Evolutionary conservation across 352 stramenopile species (phyloP).

Genomic region (Phytophthora hibernalis): DNA sequence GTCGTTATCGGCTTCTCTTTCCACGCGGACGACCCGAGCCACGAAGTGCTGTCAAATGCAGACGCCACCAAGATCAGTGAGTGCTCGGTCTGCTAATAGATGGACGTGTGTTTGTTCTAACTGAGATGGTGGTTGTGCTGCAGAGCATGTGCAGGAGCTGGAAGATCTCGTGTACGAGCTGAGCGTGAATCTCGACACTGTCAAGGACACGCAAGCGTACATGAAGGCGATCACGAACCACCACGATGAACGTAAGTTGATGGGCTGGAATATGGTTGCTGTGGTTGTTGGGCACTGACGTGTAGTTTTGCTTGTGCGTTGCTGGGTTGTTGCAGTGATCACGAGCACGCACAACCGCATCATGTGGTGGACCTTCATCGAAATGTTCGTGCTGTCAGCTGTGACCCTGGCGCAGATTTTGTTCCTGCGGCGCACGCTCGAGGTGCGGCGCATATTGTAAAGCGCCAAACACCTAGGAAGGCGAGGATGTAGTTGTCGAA

Average conservation of each 20-base stretch:
- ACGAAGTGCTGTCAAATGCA: slow-evolving; percentile 89
- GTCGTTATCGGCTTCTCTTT: slow-evolving; percentile 89
- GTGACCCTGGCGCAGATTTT: slow-evolving; percentile 86
- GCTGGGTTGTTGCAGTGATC: slow-evolving; percentile 71
- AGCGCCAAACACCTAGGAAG: not conserved
- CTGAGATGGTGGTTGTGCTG: not conserved
- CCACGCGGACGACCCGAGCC: slow-evolving; percentile 82
- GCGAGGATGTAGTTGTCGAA: too few relatives aligned
- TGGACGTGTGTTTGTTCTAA: not conserved
- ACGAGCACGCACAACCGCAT: slow-evolving; percentile 83
- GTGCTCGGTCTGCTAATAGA: slow-evolving; percentile 19
- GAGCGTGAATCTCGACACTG: slow-evolving; percentile 83
- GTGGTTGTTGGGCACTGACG: slow-evolving; percentile 5
- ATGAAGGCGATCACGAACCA: slow-evolving; percentile 89
- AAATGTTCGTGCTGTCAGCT: slow-evolving; percentile 72
- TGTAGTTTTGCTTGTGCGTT: slow-evolving; percentile 1
- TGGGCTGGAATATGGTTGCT: not conserved
- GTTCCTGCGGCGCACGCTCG: slow-evolving; percentile 83
- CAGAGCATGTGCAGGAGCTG: slow-evolving; percentile 88
- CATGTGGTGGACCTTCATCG: slow-evolving; percentile 84
- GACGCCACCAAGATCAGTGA: slow-evolving; percentile 91
- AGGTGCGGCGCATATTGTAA: slow-evolving; percentile 88
- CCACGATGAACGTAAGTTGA: slow-evolving; percentile 68
- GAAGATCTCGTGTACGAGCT: slow-evolving; percentile 90
- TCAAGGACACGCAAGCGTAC: slow-evolving; percentile 89